Conservation (phyloP, 768 basidiomycete genomes). For the Mrakia gelida region DNA sequence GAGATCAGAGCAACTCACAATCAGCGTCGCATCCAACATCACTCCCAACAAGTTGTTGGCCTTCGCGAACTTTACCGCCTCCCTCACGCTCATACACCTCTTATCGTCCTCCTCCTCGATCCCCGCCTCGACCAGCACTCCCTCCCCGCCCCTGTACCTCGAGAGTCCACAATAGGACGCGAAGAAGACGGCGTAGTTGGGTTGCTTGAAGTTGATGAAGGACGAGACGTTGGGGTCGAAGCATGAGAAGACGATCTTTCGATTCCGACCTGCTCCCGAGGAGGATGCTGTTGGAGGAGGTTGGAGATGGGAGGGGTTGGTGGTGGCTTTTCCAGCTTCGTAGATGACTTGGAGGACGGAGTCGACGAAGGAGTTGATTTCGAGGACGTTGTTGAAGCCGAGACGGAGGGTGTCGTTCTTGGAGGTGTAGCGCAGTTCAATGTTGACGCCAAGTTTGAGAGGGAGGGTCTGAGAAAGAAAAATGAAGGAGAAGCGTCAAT, state of each 20-base stretch:
- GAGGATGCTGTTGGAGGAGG: slow-evolving; percentile 34
- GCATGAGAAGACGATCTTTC: slow-evolving; percentile 85
- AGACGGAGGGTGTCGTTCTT: slow-evolving; percentile 50
- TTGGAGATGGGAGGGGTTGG: slow-evolving; percentile 34
- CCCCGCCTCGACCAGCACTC: slow-evolving; percentile 34
- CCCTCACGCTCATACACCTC: slow-evolving; percentile 65
- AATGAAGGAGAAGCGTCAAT: slow-evolving; percentile 22
- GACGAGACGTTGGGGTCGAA: slow-evolving; percentile 86
- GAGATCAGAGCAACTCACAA: slow-evolving; percentile 61
- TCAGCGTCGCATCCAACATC: slow-evolving; percentile 75
- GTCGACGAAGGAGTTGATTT: slow-evolving; percentile 79
- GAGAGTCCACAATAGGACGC: slow-evolving; percentile 76
- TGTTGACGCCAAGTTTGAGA: slow-evolving; percentile 60
- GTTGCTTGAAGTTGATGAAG: slow-evolving; percentile 97
- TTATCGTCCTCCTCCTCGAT: slow-evolving; percentile 48
- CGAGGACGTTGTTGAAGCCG: slow-evolving; percentile 54
- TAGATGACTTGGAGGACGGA: slow-evolving; percentile 78
- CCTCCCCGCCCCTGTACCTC: slow-evolving; percentile 34
- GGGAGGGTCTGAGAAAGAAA: slow-evolving; percentile 42
- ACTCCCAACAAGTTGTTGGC: slow-evolving; percentile 88
- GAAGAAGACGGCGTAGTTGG: slow-evolving; percentile 97
- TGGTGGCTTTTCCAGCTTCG: slow-evolving; percentile 47
- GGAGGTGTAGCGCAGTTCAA: slow-evolving; percentile 77
- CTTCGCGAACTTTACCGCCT: slow-evolving; percentile 89
- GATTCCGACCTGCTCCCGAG: slow-evolving; percentile 44